A percentile compares a stretch with the other conserved stretches of the same genome.
Conservation (phyloP, 2,329 filamentous ascomycete genomes). For the Fusarium sp. region DNA sequence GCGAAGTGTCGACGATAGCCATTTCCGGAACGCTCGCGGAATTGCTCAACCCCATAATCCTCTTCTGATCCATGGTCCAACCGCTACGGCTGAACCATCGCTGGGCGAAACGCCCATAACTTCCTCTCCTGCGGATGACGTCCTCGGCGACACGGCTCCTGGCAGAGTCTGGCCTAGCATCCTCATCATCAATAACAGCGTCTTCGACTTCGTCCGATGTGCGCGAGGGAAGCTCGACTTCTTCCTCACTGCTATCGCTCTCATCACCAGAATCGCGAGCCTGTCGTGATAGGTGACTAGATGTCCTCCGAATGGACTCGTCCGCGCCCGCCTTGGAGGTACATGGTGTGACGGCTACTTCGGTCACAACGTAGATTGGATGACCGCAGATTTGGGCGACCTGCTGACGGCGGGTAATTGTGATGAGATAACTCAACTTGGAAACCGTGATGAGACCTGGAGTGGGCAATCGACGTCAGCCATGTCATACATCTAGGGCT, state of each 20-base stretch:
- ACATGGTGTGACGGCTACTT: conserved; percentile 89
- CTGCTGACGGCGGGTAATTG: conserved; percentile 84
- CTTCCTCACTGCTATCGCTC: conserved; percentile 59
- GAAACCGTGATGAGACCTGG: conserved; percentile 85
- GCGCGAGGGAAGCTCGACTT: conserved; percentile 47
- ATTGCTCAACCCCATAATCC: conserved; percentile 71
- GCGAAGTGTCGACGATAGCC: conserved; percentile 24
- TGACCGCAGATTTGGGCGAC: conserved; percentile 85
- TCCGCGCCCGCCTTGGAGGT: conserved; percentile 77
- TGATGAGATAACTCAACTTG: conserved; percentile 81
- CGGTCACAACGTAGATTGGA: conserved; percentile 85
- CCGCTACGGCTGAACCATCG: conserved; percentile 90
- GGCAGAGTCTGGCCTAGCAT: conserved; percentile 46
- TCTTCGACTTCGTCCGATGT: conserved; percentile 57
- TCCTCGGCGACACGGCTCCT: conserved; percentile 80
- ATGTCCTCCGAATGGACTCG: conserved; percentile 71
- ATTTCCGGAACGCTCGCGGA: conserved; percentile 39
- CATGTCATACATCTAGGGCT: conserved; percentile 17
- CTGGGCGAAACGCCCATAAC: conserved; percentile 87
- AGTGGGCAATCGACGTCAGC: not conserved
- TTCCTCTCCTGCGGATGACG: conserved; percentile 81
- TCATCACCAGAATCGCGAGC: conserved; percentile 53
- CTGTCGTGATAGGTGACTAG: conserved; percentile 51
- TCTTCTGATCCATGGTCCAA: conserved; percentile 75
- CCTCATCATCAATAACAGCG: conserved; percentile 47